Base-by-base conservation (phyloP, 345 rosid species). In the Conringia planisiliqua region DNA sequence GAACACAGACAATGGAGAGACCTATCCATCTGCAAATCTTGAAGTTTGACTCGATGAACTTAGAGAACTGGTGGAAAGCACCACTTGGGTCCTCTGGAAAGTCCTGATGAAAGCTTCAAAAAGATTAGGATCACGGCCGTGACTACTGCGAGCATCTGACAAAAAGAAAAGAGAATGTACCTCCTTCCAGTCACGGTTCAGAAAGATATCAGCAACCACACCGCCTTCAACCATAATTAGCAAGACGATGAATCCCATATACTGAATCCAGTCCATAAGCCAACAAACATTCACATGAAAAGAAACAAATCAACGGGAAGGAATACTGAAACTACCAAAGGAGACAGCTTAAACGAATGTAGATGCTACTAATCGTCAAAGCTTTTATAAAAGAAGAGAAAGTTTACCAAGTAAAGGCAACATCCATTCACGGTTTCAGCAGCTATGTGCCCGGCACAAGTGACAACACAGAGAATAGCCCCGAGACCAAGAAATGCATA, bases 31-130 rank as follows among this genome's bases (percentile, higher is more conserved):
- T 88, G 92, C 97, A 92, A 57, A 92, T 79, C 67, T 82, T 73
- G 62, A 90, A 88, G 81, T 92, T 90, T 0, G 88, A 85, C 79
- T 73, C 70, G 30, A 95, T 65, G 70, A 95, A 92, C 24, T 81
- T 82, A 80, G 82, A 87, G 76, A 95, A 89, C 64, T 69, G 76
- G 46, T 80, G 62, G 65, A 92, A 86, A 72, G 89, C 84, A 27
- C 94, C 97, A 67, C 86, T 86, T 42, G 93, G 96, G 72, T 95
- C 99, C 66, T 84, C 76, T 3, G 97, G 98, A 71, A 95, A 88
- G 87, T 90, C 96, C 98, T 90, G 88, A 40, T 55, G 38, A 35
- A 59, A 72, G 70, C 58, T 36, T 59, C 24, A 14, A 73, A 6
- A 4, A 48, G 20, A 76, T 76, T 42, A 79, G 73, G 30, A 44